Conservation (phyloP, 768 basidiomycete genomes). For the Aureoboletus auriporus region DNA sequence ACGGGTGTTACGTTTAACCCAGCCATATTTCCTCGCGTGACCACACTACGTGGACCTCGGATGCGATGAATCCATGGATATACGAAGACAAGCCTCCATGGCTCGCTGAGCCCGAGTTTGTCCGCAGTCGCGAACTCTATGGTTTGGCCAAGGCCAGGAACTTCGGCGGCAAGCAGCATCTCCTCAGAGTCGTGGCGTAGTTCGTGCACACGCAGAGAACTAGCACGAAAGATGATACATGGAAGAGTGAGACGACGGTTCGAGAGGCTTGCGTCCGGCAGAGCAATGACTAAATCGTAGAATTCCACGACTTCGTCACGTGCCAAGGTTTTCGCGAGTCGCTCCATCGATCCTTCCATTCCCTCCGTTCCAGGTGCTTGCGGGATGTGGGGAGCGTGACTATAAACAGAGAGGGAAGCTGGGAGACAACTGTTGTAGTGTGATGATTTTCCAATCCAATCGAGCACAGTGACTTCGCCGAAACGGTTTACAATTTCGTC, state of each 20-base stretch:
- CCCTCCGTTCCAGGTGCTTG: not conserved
- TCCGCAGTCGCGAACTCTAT: not conserved
- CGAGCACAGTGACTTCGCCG: constrained; percentile 5
- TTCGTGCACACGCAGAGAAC: not conserved
- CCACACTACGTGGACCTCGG: not conserved
- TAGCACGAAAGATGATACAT: constrained; percentile 1
- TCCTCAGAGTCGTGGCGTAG: not conserved
- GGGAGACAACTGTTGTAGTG: constrained; percentile 15
- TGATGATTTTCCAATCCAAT: constrained; percentile 10
- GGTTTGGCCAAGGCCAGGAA: not conserved
- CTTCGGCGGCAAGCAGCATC: not conserved
- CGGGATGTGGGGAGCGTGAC: not conserved
- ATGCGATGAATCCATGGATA: constrained; percentile 8
- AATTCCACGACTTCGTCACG: not conserved
- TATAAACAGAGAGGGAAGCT: not conserved
- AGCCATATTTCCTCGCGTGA: not conserved
- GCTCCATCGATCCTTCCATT: not conserved
- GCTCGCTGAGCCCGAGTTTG: not conserved
- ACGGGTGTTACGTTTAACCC: not conserved
- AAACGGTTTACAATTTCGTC: constrained; percentile 10
- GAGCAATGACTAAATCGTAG: not conserved
- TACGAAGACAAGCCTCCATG: not conserved
- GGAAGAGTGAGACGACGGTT: constrained; percentile 6
- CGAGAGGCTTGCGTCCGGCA: not conserved
- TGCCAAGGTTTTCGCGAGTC: not conserved